Percentiles rank a stretch among this genome's conserved stretches.
These are phyloP conservation scores for Pestalotiopsis fici DNA, from an alignment of 2,329 filamentous ascomycete species.

Conservation along the genomic window DNA sequence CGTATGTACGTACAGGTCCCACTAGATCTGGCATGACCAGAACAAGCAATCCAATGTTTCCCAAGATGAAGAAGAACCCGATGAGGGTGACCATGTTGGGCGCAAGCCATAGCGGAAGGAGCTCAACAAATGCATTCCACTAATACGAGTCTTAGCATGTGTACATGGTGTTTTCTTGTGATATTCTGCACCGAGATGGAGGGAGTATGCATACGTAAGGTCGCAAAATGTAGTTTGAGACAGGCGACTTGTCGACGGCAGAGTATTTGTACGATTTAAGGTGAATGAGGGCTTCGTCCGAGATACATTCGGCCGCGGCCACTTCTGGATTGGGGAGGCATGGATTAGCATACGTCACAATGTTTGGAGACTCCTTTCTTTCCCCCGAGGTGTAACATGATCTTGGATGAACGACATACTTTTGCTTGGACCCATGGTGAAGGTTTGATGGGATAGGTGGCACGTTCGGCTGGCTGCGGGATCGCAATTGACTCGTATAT, in stretches of 20 bases:
- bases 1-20: constrained; percentile 68
- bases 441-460: background rate
- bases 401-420: background rate
- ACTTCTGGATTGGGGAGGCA: constrained; percentile 35
- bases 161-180: constrained; percentile 16
- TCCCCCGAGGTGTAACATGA: background rate
- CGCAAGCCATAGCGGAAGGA: constrained; percentile 93
- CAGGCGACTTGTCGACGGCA: constrained; percentile 90
- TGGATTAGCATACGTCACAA: background rate
- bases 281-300: constrained; percentile 86
- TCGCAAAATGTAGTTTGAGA: constrained; percentile 90
- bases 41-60: constrained; percentile 73
- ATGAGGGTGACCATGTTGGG: constrained; percentile 97
- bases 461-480: background rate
- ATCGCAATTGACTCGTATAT: constrained; percentile 1
- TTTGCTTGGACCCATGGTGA: constrained; percentile 3
- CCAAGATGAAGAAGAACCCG: constrained; percentile 92
- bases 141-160: constrained; percentile 40
- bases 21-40: constrained; percentile 87
- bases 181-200: constrained; percentile 2
- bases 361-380: background rate
- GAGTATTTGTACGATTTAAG: constrained; percentile 98
- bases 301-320: constrained; percentile 73
- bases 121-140: constrained; percentile 96
- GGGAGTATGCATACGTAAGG: constrained; percentile 75